phyloP scores from a whole-genome alignment of 1,284 basidiomycete species.

The Fomitopsis pinicola region DNA sequence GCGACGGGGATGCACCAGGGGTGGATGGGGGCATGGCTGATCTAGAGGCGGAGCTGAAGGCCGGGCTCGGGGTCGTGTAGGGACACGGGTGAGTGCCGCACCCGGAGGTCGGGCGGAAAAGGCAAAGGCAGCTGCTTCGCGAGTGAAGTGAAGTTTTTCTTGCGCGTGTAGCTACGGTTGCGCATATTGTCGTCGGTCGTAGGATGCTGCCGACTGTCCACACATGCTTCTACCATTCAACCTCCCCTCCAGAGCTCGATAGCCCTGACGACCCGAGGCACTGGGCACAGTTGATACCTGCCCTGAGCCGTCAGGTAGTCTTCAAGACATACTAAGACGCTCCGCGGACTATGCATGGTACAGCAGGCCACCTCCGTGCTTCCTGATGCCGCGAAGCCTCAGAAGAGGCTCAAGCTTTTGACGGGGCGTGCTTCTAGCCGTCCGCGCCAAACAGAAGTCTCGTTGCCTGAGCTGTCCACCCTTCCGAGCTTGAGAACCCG shows the following conservation, averaged over 20 bases:
- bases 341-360: neutral
- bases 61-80: conserved; percentile 41
- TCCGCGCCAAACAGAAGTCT: neutral
- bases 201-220: no score
- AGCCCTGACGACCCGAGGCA: neutral
- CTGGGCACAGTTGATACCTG: neutral
- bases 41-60: conserved; percentile 40
- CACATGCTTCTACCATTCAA: no score
- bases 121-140: no score
- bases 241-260: no score
- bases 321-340: neutral
- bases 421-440: neutral
- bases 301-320: neutral
- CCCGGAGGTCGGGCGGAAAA: no score
- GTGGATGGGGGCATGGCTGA: conserved; percentile 22
- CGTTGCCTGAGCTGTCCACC: no score
- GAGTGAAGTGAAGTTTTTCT: no score
- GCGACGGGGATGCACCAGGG: conserved; percentile 26
- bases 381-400: neutral
- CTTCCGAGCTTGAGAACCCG: neutral
- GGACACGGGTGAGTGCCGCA: neutral
- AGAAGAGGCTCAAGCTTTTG: neutral
- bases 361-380: neutral
- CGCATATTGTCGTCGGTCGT: neutral
- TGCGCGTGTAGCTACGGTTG: neutral